These are phyloP conservation scores for Kockiozyma suomiensis DNA, from an alignment of 805 yeast genomes.

Conservation along the genomic window DNA sequence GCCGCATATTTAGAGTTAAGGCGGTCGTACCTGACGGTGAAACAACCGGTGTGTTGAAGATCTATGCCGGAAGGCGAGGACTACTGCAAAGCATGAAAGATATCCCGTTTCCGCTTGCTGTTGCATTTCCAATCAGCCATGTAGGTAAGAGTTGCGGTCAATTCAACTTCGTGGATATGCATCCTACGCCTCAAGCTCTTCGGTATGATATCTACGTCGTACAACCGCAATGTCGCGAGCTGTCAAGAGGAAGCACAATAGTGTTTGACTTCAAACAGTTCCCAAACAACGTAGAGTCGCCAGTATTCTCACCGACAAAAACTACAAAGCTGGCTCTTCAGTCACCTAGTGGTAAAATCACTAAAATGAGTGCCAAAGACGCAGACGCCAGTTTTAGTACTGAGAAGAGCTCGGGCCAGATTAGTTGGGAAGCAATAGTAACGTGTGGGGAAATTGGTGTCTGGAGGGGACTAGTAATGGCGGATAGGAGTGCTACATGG, in stretches of 20 bases:
- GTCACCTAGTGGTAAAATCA: constrained; percentile 81
- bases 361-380: constrained; percentile 49
- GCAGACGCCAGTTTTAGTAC: constrained; percentile 50
- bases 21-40: constrained; percentile 75
- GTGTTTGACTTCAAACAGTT: constrained; percentile 67
- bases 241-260: constrained; percentile 61
- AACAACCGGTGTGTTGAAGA: constrained; percentile 68
- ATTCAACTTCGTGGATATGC: constrained; percentile 68
- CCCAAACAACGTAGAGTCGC: constrained; percentile 41
- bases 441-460: constrained; percentile 71
- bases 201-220: constrained; percentile 76
- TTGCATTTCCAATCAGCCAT: constrained; percentile 31
- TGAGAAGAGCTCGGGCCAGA: constrained; percentile 9
- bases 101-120: constrained; percentile 44
- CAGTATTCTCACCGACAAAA: constrained; percentile 17
- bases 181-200: constrained; percentile 69
- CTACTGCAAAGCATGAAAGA: constrained; percentile 27
- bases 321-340: constrained; percentile 65
- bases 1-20: constrained; percentile 74
- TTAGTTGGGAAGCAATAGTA: constrained; percentile 59
- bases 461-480: constrained; percentile 81
- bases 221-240: constrained; percentile 76
- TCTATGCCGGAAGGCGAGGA: constrained; percentile 72
- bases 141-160: constrained; percentile 45
- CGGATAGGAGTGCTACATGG: constrained; percentile 48